Evolutionary conservation across 768 basidiomycete species (phyloP).

Genomic region (Phylloporus sp.): DNA sequence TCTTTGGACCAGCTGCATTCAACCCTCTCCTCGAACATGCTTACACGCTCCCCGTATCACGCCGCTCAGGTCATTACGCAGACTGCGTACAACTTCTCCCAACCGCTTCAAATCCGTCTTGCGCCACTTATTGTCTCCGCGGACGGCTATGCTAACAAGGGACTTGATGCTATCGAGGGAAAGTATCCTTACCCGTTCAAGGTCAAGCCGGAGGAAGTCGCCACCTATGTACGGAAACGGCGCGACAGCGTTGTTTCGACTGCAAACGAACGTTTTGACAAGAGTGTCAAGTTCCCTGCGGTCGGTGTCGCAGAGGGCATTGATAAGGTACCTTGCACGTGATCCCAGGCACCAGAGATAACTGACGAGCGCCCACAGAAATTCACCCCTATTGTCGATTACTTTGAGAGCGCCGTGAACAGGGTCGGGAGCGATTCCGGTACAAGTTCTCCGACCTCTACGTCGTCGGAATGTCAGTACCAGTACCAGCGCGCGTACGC

Average conservation of each 20-base stretch:
- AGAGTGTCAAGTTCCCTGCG: conserved; percentile 60
- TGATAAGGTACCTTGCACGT: conserved; percentile 55
- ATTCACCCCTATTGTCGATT: conserved; percentile 72
- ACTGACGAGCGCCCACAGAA: conserved; percentile 36
- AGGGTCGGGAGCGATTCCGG: conserved; percentile 41
- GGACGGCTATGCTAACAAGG: conserved; percentile 67
- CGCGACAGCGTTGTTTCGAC: conserved; percentile 48
- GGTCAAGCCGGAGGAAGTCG: conserved; percentile 67
- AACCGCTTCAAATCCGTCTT: conserved; percentile 60
- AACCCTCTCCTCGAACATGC: conserved; percentile 52
- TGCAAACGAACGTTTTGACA: conserved; percentile 62
- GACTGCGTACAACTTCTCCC: conserved; percentile 56
- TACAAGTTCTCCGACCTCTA: conserved; percentile 41
- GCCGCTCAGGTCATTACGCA: conserved; percentile 58
- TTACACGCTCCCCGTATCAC: conserved; percentile 61
- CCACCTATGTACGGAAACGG: conserved; percentile 51
- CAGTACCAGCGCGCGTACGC: conserved; percentile 73
- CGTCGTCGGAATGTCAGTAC: conserved; percentile 54
- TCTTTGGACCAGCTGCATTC: conserved; percentile 55
- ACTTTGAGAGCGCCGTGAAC: conserved; percentile 58
- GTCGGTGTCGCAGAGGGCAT: conserved; percentile 59
- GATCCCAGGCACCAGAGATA: conserved; percentile 10
- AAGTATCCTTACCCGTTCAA: conserved; percentile 75
- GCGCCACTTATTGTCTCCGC: conserved; percentile 61
- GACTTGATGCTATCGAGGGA: conserved; percentile 65